Percentiles rank a stretch among this genome's conserved stretches.
Conservation (phyloP, 1,139 yeast species). For the Diutina catenulata region DNA sequence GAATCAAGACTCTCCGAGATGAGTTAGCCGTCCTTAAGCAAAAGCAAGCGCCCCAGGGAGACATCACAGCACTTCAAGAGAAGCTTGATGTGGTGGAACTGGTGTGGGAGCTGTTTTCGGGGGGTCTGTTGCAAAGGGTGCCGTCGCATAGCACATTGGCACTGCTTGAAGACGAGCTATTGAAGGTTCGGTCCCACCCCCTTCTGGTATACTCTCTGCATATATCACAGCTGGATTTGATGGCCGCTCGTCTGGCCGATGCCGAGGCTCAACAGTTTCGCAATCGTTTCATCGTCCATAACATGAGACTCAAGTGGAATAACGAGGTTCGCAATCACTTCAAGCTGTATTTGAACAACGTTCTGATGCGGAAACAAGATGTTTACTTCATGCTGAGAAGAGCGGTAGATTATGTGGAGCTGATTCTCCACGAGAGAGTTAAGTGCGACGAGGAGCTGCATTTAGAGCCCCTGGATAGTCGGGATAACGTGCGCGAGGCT, state of each 20-base stretch:
- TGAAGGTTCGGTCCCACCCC: not conserved
- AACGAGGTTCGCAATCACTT: slow-evolving; percentile 52
- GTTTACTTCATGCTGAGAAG: slow-evolving; percentile 55
- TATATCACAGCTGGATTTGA: not conserved
- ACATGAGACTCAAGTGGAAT: slow-evolving; percentile 72
- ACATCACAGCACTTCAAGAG: not conserved
- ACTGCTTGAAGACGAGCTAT: not conserved
- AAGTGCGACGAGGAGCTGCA: not conserved
- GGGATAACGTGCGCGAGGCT: not conserved
- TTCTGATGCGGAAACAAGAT: slow-evolving; percentile 43
- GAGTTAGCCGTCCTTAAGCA: slow-evolving; percentile 27
- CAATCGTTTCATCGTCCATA: slow-evolving; percentile 71
- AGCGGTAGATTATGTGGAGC: slow-evolving; percentile 55
- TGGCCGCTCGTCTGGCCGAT: not conserved
- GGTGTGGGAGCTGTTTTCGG: slow-evolving; percentile 1
- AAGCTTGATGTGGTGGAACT: slow-evolving; percentile 4
- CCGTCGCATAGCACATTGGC: too few species aligned
- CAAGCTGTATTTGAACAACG: slow-evolving; percentile 48
- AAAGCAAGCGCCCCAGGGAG: too few species aligned
- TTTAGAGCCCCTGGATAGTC: too few species aligned
- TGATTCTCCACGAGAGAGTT: not conserved
- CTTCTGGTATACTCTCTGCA: not conserved
- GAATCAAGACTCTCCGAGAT: slow-evolving; percentile 33
- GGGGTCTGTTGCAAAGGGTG: not conserved
- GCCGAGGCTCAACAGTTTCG: slow-evolving; percentile 28